Conservation (phyloP, 2,329 filamentous ascomycete genomes). For the Neocatenulostroma microsporum region DNA sequence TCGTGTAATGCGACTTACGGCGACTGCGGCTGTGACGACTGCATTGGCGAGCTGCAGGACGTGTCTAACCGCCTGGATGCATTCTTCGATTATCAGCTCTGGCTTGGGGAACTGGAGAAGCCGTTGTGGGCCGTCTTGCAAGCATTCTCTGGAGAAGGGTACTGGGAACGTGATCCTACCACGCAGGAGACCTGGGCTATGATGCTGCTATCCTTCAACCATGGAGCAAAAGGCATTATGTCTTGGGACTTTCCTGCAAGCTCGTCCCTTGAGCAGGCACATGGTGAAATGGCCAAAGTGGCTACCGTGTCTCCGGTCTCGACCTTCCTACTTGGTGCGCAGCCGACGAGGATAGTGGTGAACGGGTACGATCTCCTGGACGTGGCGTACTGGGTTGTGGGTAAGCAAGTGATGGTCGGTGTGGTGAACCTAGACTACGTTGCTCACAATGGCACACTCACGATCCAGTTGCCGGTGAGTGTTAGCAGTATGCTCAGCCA, state of each 20-base stretch:
- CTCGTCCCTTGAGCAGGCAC: conserved; percentile 24
- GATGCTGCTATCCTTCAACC: conserved; percentile 42
- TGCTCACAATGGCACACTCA: conserved; percentile 6
- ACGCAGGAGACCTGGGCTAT: conserved; percentile 40
- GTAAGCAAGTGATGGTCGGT: conserved; percentile 15
- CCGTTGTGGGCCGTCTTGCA: conserved; percentile 45
- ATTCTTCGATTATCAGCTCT: conserved; percentile 35
- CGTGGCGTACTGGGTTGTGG: conserved; percentile 18
- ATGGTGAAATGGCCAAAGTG: conserved; percentile 35
- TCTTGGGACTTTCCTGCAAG: conserved; percentile 43
- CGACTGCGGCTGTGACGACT: conserved; percentile 58
- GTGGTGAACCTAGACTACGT: conserved; percentile 16
- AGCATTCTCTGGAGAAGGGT: conserved; percentile 42
- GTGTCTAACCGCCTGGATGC: conserved; percentile 40
- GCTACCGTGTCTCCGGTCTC: conserved; percentile 30
- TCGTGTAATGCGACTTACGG: conserved; percentile 52
- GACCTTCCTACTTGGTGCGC: conserved; percentile 32
- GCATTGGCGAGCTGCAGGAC: conserved; percentile 46
- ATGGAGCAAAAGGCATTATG: conserved; percentile 44
- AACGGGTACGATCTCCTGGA: conserved; percentile 12
- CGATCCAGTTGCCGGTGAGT: conserved; percentile 14
- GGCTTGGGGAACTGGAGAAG: conserved; percentile 34
- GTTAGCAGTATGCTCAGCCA: conserved; percentile 12
- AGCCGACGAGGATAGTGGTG: conserved; percentile 16
- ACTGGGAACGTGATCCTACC: conserved; percentile 43